Conservation (phyloP, 495 filamentous ascomycete genomes). For the Stereocaulon alpinum region DNA sequence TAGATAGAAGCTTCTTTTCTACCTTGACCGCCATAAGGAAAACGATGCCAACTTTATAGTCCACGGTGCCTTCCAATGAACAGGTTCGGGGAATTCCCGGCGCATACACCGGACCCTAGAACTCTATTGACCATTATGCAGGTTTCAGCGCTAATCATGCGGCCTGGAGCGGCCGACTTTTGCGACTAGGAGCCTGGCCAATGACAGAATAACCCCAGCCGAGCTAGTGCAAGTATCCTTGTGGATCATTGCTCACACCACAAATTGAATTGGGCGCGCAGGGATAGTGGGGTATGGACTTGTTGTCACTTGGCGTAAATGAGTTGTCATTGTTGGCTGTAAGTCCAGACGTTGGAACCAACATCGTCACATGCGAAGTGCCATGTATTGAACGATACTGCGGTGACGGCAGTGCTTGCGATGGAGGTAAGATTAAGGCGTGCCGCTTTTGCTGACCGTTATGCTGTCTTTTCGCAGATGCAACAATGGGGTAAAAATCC, state of each 20-base stretch:
- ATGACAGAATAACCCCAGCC: not conserved
- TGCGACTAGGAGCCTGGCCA: not conserved
- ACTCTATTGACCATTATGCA: not conserved
- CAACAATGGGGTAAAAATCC: not conserved
- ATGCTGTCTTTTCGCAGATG: not conserved
- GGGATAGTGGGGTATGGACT: not conserved
- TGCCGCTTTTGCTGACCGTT: conserved; percentile 4
- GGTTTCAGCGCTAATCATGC: not conserved
- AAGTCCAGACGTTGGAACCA: not conserved
- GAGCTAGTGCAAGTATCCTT: not conserved
- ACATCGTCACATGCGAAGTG: not conserved
- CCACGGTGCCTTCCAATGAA: not conserved
- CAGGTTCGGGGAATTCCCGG: conserved; percentile 2
- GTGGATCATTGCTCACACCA: conserved; percentile 1
- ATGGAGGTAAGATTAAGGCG: not conserved
- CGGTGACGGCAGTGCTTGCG: not conserved
- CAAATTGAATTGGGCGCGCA: not conserved
- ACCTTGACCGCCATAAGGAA: not conserved
- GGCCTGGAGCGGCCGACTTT: not conserved
- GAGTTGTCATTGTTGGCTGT: conserved; percentile 4
- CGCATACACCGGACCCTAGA: conserved; percentile 1
- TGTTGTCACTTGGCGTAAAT: not conserved
- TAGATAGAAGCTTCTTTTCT: not conserved
- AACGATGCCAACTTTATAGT: not conserved
- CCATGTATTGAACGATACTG: not conserved